A percentile compares a stretch with the other conserved stretches of the same genome.
Evolutionary conservation across 75 land plant species (phyloP).

Genomic region (Picea sitchensis): DNA sequence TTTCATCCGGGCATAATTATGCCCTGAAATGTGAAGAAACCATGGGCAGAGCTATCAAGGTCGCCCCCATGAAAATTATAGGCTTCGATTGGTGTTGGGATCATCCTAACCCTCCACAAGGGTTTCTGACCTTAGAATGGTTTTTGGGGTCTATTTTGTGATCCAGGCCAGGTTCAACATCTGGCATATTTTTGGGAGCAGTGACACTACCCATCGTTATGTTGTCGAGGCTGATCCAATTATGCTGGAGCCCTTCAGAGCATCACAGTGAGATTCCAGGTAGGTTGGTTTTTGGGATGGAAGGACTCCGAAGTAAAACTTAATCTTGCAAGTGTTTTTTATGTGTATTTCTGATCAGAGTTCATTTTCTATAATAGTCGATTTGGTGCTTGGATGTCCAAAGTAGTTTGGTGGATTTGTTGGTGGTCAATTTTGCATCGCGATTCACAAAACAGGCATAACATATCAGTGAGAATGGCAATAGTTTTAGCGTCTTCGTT

Average conservation of each 20-base stretch:
- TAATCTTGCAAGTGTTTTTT: not conserved
- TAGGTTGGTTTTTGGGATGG: constrained; percentile 12
- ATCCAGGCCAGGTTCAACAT: constrained; percentile 62
- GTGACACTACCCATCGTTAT: constrained; percentile 65
- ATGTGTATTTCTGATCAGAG: not conserved
- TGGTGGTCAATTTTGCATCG: not conserved
- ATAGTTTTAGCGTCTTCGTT: not conserved
- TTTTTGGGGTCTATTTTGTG: not conserved
- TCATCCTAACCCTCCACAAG: not conserved
- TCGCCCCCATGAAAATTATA: not conserved
- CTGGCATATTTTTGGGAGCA: constrained; percentile 78
- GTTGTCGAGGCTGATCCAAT: constrained; percentile 55
- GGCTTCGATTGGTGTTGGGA: not conserved
- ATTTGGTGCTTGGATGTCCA: not conserved
- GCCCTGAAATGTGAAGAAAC: not conserved
- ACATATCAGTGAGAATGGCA: not conserved
- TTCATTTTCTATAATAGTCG: not conserved
- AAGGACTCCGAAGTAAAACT: not conserved
- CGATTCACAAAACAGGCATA: not conserved
- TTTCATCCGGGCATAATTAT: not conserved
- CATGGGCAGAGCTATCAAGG: no score
- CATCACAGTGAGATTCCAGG: constrained; percentile 36
- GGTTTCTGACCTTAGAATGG: not conserved
- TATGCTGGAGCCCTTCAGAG: constrained; percentile 18
- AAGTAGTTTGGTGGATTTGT: not conserved